A percentile compares a stretch with the other conserved stretches of the same genome.
Conservation (phyloP, 169 alveolate species). For the Plasmodium gonderi region DNA sequence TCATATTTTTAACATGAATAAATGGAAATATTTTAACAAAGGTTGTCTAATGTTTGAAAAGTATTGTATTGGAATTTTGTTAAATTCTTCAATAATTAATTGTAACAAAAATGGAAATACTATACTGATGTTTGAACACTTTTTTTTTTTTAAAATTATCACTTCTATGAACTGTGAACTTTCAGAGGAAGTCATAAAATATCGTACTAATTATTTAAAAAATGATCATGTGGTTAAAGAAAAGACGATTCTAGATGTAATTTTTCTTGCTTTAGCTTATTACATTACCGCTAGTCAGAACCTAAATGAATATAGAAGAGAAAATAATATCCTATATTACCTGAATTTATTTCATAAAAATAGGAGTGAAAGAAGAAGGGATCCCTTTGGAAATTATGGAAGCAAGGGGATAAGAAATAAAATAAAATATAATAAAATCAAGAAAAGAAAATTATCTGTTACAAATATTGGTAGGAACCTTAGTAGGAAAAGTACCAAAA, state of each 20-base stretch:
- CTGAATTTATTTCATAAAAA: constrained; percentile 22
- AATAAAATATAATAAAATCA: too few species aligned
- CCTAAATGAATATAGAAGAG: constrained; percentile 15
- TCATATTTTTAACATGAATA: constrained; percentile 35
- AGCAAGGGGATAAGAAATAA: neutral
- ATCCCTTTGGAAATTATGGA: neutral
- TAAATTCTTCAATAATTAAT: constrained; percentile 58
- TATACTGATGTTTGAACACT: constrained; percentile 71
- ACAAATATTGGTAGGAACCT: too few species aligned
- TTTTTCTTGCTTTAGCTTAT: constrained; percentile 57
- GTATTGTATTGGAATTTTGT: constrained; percentile 48
- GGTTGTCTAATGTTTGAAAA: constrained; percentile 43
- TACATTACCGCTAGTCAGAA: constrained; percentile 63
- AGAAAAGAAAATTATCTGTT: too few species aligned
- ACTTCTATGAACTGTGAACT: neutral
- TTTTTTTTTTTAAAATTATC: constrained; percentile 35
- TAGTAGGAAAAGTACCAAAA: neutral
- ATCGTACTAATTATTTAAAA: constrained; percentile 13
- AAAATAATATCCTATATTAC: constrained; percentile 25
- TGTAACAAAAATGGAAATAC: constrained; percentile 14
- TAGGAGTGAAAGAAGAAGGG: neutral
- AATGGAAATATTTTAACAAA: constrained; percentile 7
- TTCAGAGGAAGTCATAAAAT: neutral
- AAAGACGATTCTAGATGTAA: constrained; percentile 51
- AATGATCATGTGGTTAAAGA: constrained; percentile 57